These are phyloP conservation scores for Gossypium aridum DNA, from an alignment of 441 rosid genomes.

Conservation along the genomic window DNA sequence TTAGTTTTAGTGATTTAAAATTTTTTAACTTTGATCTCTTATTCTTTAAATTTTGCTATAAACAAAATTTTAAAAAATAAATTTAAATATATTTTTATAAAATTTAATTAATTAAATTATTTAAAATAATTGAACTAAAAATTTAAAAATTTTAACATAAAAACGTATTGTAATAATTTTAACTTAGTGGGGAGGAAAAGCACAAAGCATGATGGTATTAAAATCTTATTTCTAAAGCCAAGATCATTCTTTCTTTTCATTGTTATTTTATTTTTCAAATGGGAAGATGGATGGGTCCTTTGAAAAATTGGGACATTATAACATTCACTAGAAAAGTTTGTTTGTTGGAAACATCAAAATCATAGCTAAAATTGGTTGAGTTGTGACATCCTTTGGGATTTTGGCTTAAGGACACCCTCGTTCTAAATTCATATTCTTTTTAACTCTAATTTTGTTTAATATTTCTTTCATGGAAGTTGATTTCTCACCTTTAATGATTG, in stretches of 20 bases:
- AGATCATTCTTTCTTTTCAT: neutral
- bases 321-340: neutral
- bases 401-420: neutral
- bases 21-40: too few species aligned
- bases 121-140: too few species aligned
- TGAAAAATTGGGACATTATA: conserved; percentile 5
- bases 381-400: conserved; percentile 2
- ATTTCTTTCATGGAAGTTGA: conserved; percentile 1
- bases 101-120: too few species aligned
- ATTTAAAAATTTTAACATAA: too few species aligned
- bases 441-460: neutral
- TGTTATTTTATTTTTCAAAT: neutral
- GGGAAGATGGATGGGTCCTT: neutral
- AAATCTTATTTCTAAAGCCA: neutral
- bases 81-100: too few species aligned
- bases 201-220: too few species aligned
- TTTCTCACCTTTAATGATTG: neutral
- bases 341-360: conserved; percentile 10
- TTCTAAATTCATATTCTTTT: neutral
- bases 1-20: too few species aligned
- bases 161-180: too few species aligned
- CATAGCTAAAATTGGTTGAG: conserved; percentile 7
- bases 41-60: too few species aligned
- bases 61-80: too few species aligned
- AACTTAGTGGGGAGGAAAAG: too few species aligned